Conservation (phyloP, 1,284 basidiomycete species). For the Exobasidium cylindrosporum region DNA sequence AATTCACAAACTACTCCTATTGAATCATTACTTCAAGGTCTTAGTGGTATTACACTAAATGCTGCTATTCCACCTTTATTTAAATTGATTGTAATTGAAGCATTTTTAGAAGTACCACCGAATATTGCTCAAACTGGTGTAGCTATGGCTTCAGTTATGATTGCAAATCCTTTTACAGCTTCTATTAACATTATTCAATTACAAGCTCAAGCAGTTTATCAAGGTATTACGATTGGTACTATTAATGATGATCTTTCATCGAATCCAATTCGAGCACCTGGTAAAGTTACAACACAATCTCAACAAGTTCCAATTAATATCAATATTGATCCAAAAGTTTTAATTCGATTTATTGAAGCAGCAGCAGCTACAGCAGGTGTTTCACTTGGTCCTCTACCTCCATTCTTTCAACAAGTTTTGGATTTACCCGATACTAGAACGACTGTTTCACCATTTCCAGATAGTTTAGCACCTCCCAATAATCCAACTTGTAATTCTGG, state of each 20-base stretch:
- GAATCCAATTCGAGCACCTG: slow-evolving; percentile 64
- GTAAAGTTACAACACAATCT: slow-evolving; percentile 66
- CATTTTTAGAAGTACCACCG: slow-evolving; percentile 50
- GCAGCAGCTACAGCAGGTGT: slow-evolving; percentile 64
- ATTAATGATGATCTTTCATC: slow-evolving; percentile 60
- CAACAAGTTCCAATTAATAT: slow-evolving; percentile 65
- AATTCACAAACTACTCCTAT: slow-evolving; percentile 65
- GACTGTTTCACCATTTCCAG: slow-evolving; percentile 60
- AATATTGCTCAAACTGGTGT: slow-evolving; percentile 48
- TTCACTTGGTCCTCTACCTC: slow-evolving; percentile 66
- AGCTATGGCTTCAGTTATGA: slow-evolving; percentile 47
- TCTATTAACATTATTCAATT: slow-evolving; percentile 68
- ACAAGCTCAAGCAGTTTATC: slow-evolving; percentile 61
- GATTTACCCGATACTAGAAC: slow-evolving; percentile 65
- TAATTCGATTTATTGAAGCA: slow-evolving; percentile 64
- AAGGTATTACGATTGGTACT: slow-evolving; percentile 55
- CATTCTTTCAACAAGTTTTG: slow-evolving; percentile 64
- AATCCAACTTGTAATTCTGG: slow-evolving; percentile 67
- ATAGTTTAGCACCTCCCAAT: slow-evolving; percentile 57
- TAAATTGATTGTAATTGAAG: slow-evolving; percentile 63
- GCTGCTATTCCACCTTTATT: slow-evolving; percentile 69
- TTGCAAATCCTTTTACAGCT: slow-evolving; percentile 73
- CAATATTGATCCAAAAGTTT: slow-evolving; percentile 65
- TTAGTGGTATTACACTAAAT: slow-evolving; percentile 65
- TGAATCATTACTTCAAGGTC: slow-evolving; percentile 65